phyloP scores from a whole-genome alignment of 2,329 filamentous ascomycete genomes.

The Pezizomycotina sp. region DNA sequence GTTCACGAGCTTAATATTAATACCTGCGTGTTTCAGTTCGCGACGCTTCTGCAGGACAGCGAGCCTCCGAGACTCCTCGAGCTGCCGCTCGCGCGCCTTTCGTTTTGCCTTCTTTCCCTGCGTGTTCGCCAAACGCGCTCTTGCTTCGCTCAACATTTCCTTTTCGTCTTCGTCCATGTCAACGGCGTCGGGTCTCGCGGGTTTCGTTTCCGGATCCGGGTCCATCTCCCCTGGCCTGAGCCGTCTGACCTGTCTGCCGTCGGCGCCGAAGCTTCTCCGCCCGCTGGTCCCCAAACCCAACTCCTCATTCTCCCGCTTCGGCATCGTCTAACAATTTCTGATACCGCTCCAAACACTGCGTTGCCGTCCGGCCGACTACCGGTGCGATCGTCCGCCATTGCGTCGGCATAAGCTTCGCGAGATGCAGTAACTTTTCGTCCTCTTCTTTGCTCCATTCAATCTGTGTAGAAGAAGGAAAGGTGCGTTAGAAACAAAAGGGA shows the following conservation, averaged over 20 bases:
- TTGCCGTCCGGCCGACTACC: constrained; percentile 88
- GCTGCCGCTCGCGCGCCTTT: constrained; percentile 85
- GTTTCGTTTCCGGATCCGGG: constrained; percentile 93
- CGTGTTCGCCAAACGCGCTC: constrained; percentile 88
- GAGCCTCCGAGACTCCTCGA: constrained; percentile 82
- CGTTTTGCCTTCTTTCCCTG: constrained; percentile 98
- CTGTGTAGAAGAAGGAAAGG: no score
- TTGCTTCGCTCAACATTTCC: constrained; percentile 96
- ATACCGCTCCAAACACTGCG: constrained; percentile 92
- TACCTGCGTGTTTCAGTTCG: constrained; percentile 91
- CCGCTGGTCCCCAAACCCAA: constrained; percentile 64
- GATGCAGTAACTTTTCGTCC: constrained; percentile 88
- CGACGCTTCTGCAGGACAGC: constrained; percentile 86
- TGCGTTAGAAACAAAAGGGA: no score
- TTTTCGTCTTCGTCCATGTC: constrained; percentile 98
- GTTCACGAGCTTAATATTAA: constrained; percentile 89
- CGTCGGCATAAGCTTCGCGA: constrained; percentile 96
- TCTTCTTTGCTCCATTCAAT: constrained; percentile 98
- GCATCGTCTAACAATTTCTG: constrained; percentile 93
- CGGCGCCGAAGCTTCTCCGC: no score
- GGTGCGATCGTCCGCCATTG: constrained; percentile 98
- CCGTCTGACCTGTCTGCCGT: constrained; percentile 73
- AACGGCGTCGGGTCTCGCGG: constrained; percentile 68
- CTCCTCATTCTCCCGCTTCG: constrained; percentile 68
- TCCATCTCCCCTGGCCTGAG: constrained; percentile 86